Conservation (phyloP, 805 yeast species). For the Grigorovia yakushimaensis region DNA sequence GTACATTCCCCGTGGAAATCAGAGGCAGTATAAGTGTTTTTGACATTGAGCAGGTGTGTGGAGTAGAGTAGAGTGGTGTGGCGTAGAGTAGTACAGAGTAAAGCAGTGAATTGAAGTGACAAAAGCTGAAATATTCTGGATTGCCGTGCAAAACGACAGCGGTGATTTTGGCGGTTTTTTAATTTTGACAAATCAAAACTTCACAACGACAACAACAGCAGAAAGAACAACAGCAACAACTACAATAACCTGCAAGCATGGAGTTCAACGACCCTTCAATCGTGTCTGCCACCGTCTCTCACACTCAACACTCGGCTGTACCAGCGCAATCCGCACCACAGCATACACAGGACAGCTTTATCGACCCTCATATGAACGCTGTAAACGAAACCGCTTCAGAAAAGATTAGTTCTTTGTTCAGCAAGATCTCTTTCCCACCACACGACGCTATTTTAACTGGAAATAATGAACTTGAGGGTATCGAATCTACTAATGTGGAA, state of each 20-base stretch:
- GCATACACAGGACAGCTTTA: not conserved
- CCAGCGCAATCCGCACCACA: not conserved
- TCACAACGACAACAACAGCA: not conserved
- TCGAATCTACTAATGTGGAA: constrained; percentile 4
- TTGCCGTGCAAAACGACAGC: too few species aligned
- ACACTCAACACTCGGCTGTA: not conserved
- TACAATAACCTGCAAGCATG: constrained; percentile 6
- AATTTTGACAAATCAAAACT: not conserved
- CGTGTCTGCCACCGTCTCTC: constrained; percentile 6
- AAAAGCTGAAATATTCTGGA: too few species aligned
- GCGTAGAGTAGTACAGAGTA: too few species aligned
- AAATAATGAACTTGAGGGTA: not conserved
- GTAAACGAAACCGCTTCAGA: not conserved
- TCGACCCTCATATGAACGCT: not conserved
- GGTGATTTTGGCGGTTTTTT: too few species aligned
- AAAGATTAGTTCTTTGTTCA: not conserved
- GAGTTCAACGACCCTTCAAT: constrained; percentile 18
- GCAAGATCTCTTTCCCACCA: not conserved
- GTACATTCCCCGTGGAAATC: constrained; percentile 81
- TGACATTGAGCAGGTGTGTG: not conserved
- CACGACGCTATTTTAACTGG: too few species aligned
- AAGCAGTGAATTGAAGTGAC: too few species aligned
- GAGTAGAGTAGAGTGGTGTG: too few species aligned
- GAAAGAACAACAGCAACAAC: not conserved
- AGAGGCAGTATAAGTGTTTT: constrained; percentile 57